Evolutionary conservation across 2,329 filamentous ascomycete species (phyloP).

Genomic region (Trichoderma koningii): DNA sequence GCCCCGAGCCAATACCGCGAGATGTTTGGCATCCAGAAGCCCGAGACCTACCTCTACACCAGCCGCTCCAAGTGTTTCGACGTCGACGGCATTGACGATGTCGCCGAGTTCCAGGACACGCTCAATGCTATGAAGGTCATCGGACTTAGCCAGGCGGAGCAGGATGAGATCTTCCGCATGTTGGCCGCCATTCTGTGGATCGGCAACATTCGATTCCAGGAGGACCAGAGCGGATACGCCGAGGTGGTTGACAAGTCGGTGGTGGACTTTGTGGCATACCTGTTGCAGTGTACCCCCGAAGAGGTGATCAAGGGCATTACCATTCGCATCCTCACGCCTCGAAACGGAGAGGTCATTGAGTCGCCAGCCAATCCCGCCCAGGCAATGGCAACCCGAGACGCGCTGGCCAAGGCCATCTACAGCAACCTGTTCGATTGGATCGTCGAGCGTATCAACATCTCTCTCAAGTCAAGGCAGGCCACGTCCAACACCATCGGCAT

Average conservation of each 20-base stretch:
- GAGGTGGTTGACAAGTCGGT: conserved; percentile 85
- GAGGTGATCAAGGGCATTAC: conserved; percentile 86
- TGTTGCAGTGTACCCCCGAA: conserved; percentile 81
- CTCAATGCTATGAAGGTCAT: conserved; percentile 94
- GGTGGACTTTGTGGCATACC: conserved; percentile 90
- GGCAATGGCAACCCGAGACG: conserved; percentile 83
- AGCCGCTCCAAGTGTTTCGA: conserved; percentile 93
- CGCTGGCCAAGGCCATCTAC: conserved; percentile 92
- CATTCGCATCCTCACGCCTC: conserved; percentile 75
- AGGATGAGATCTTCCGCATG: conserved; percentile 97
- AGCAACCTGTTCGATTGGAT: conserved; percentile 99
- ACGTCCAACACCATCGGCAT: conserved; percentile 90
- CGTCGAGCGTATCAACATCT: conserved; percentile 86
- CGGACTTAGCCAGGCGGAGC: conserved; percentile 81
- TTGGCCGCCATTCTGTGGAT: conserved; percentile 89
- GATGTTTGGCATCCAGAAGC: conserved; percentile 86
- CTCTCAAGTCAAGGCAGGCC: conserved; percentile 74
- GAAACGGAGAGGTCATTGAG: conserved; percentile 67
- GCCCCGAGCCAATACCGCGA: conserved; percentile 85
- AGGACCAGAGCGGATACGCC: conserved; percentile 88
- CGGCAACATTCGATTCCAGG: conserved; percentile 87
- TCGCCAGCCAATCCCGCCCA: conserved; percentile 85
- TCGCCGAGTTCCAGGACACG: conserved; percentile 85
- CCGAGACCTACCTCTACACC: conserved; percentile 90
- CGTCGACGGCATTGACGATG: conserved; percentile 90